phyloP scores from a whole-genome alignment of 1,139 yeast species.

The Yamadazyma aaseri region DNA sequence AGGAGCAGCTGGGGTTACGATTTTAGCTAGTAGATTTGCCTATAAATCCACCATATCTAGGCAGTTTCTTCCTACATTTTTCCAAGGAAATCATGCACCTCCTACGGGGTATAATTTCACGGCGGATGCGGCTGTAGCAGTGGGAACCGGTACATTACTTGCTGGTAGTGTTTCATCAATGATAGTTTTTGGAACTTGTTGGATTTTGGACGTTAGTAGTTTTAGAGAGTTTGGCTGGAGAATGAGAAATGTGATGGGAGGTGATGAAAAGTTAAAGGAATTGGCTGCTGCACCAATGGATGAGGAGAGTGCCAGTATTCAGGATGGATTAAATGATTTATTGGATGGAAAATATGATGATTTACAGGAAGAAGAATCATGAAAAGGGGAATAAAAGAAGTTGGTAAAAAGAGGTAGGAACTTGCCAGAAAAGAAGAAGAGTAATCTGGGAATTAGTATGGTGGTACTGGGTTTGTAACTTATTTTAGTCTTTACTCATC shows the following conservation, averaged over 20 bases:
- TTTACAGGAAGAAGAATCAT: background rate
- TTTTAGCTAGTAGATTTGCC: slow-evolving; percentile 71
- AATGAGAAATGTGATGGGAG: slow-evolving; percentile 69
- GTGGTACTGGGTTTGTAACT: too few species aligned
- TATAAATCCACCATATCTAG: slow-evolving; percentile 71
- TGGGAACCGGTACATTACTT: slow-evolving; percentile 73
- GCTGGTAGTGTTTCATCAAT: slow-evolving; percentile 74
- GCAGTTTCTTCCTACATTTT: slow-evolving; percentile 73
- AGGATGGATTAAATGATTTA: slow-evolving; percentile 48
- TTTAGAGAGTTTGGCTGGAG: slow-evolving; percentile 70
- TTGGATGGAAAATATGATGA: slow-evolving; percentile 42
- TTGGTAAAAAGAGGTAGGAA: too few species aligned
- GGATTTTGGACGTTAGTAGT: slow-evolving; percentile 72
- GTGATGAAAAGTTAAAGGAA: slow-evolving; percentile 52
- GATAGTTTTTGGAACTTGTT: slow-evolving; percentile 71
- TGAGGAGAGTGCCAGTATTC: slow-evolving; percentile 59
- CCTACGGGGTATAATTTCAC: slow-evolving; percentile 74
- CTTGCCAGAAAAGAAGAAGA: too few species aligned
- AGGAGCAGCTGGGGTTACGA: slow-evolving; percentile 69
- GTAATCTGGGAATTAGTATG: too few species aligned
- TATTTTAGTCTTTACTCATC: too few species aligned
- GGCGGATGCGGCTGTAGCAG: slow-evolving; percentile 85
- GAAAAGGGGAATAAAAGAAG: background rate
- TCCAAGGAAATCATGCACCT: slow-evolving; percentile 84
- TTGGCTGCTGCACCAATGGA: slow-evolving; percentile 59